Conservation (phyloP, 2,329 filamentous ascomycete genomes). For the Myriangium duriaei region DNA sequence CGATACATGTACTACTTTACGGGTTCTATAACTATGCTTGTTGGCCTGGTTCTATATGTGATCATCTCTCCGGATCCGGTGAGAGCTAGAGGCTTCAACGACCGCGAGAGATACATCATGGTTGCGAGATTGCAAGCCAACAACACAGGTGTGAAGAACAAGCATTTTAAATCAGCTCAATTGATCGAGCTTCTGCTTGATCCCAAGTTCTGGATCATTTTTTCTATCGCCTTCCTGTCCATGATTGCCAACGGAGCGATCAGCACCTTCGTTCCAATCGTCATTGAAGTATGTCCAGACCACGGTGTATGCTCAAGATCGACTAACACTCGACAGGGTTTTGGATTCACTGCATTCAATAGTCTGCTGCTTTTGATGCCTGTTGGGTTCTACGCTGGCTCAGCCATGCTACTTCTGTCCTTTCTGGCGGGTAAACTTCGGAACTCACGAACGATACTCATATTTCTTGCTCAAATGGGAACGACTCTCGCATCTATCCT, state of each 20-base stretch:
- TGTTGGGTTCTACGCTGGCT: slow-evolving; percentile 1
- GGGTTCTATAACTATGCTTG: slow-evolving; percentile 30
- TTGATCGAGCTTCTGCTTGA: slow-evolving; percentile 25
- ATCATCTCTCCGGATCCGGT: slow-evolving; percentile 31
- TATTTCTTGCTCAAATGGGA: not conserved
- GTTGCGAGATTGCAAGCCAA: slow-evolving; percentile 19
- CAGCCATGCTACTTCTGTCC: not conserved
- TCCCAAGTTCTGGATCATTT: slow-evolving; percentile 30
- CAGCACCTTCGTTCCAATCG: slow-evolving; percentile 31
- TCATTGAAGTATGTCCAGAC: too few species aligned
- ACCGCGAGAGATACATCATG: slow-evolving; percentile 20
- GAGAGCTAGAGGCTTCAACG: slow-evolving; percentile 29
- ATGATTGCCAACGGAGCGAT: slow-evolving; percentile 36
- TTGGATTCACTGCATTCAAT: slow-evolving; percentile 24
- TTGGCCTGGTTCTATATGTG: slow-evolving; percentile 28
- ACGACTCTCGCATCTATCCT: slow-evolving; percentile 22
- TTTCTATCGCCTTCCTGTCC: slow-evolving; percentile 27
- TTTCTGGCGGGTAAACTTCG: slow-evolving; percentile 3
- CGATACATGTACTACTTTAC: slow-evolving; percentile 32
- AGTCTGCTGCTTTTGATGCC: slow-evolving; percentile 32
- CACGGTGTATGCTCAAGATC: too few species aligned
- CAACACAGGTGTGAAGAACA: slow-evolving; percentile 26
- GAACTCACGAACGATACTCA: not conserved
- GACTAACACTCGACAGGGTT: too few species aligned
- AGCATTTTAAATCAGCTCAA: slow-evolving; percentile 33